These are phyloP conservation scores for Zanthoxylum bungeanum DNA, from an alignment of 345 rosid species.

Conservation along the genomic window DNA sequence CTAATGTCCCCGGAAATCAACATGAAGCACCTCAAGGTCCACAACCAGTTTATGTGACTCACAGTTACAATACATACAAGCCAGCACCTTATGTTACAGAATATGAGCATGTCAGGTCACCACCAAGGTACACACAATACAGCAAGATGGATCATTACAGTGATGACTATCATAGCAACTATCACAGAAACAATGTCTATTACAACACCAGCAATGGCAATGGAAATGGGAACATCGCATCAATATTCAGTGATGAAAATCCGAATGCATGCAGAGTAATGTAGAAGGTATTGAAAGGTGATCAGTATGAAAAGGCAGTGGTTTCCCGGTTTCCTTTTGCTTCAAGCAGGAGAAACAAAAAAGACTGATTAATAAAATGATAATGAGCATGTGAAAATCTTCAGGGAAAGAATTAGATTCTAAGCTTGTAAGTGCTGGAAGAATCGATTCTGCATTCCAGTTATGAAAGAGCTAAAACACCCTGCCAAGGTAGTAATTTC, in stretches of 20 bases:
- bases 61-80: conserved; percentile 57
- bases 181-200: conserved; percentile 25
- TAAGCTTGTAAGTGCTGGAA: conserved; percentile 33
- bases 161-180: conserved; percentile 32
- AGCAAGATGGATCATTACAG: conserved; percentile 38
- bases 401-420: conserved; percentile 44
- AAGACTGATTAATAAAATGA: conserved; percentile 17
- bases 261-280: conserved; percentile 58
- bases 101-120: conserved; percentile 37
- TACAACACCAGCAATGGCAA: conserved; percentile 16
- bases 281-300: conserved; percentile 22
- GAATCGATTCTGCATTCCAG: conserved; percentile 43
- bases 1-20: conserved; percentile 21
- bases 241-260: conserved; percentile 74
- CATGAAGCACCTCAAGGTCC: conserved; percentile 13
- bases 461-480: conserved; percentile 7
- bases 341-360: conserved; percentile 8
- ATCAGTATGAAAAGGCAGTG: not conserved
- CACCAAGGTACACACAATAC: conserved; percentile 29
- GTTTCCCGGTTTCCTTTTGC: conserved; percentile 14
- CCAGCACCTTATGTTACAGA: conserved; percentile 57
- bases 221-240: conserved; percentile 45
- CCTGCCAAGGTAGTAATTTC: conserved; percentile 14
- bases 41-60: conserved; percentile 38
- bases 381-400: conserved; percentile 26